These are phyloP conservation scores for Pyrenula massariospora DNA, from an alignment of 495 filamentous ascomycete species.

Conservation along the genomic window DNA sequence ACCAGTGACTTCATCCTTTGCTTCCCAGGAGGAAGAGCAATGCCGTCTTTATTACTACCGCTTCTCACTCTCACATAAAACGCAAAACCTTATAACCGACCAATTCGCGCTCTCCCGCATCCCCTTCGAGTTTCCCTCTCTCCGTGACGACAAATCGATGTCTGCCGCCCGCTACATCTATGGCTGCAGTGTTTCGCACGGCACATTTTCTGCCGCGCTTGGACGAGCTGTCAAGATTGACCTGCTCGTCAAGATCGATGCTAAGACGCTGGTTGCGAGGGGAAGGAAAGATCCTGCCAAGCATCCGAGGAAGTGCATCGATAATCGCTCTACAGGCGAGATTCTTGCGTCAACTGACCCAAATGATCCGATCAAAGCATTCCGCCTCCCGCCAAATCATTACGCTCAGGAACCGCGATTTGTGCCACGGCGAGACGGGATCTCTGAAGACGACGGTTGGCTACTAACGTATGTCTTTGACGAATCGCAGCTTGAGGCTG, in stretches of 20 bases:
- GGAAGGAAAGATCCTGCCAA: conserved; percentile 27
- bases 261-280: conserved; percentile 28
- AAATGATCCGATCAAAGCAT: conserved; percentile 44
- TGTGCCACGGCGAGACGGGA: conserved; percentile 30
- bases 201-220: conserved; percentile 35
- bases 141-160: conserved; percentile 41
- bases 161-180: conserved; percentile 39
- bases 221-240: conserved; percentile 50
- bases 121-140: conserved; percentile 50
- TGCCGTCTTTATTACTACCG: conserved; percentile 56
- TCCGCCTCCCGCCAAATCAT: conserved; percentile 41
- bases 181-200: conserved; percentile 36
- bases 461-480: conserved; percentile 51
- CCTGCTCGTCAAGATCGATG: conserved; percentile 45
- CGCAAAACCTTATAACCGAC: conserved; percentile 27
- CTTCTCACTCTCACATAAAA: conserved; percentile 26
- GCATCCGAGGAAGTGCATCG: conserved; percentile 33
- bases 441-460: conserved; percentile 46
- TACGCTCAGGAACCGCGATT: conserved; percentile 57
- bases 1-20: conserved; percentile 9
- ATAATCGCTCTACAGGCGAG: conserved; percentile 32
- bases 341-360: conserved; percentile 26
- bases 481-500: conserved; percentile 35
- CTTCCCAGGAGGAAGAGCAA: conserved; percentile 42
- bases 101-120: conserved; percentile 52